These are phyloP conservation scores for Eucalyptus sp. DNA, from an alignment of 345 rosid genomes.

Conservation along the genomic window DNA sequence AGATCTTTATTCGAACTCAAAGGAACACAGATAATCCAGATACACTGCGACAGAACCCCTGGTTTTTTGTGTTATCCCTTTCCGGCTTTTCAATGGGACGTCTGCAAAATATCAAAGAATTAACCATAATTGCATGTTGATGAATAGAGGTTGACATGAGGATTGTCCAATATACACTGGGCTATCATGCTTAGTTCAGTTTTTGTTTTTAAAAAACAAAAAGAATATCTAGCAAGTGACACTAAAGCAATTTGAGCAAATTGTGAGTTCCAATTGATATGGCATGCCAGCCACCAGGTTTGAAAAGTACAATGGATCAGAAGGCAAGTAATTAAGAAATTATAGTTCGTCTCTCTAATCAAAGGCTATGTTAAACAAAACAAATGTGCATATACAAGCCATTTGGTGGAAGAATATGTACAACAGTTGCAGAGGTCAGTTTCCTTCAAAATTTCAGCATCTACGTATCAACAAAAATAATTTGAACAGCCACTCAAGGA, in stretches of 20 bases:
- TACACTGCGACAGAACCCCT: not conserved
- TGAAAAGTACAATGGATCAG: not conserved
- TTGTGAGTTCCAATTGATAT: not conserved
- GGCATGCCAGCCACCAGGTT: not conserved
- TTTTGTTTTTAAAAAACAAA: not conserved
- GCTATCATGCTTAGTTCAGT: not conserved
- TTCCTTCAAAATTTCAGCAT: not conserved
- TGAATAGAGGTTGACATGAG: not conserved
- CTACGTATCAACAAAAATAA: not conserved
- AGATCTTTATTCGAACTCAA: not conserved
- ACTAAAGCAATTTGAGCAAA: not conserved
- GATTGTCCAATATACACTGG: not conserved
- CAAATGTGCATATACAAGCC: not conserved
- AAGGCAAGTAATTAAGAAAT: not conserved
- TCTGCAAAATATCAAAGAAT: not conserved
- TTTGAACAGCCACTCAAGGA: not conserved
- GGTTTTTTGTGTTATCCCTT: not conserved
- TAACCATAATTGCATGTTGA: not conserved
- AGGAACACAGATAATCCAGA: not conserved
- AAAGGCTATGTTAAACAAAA: not conserved
- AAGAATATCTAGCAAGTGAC: not conserved
- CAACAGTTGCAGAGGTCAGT: not conserved
- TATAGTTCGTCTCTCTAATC: not conserved
- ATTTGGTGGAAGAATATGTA: not conserved
- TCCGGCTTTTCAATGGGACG: not conserved